Evolutionary conservation across 768 basidiomycete genomes (phyloP).

Genomic region (Sarcomyxa edulis): DNA sequence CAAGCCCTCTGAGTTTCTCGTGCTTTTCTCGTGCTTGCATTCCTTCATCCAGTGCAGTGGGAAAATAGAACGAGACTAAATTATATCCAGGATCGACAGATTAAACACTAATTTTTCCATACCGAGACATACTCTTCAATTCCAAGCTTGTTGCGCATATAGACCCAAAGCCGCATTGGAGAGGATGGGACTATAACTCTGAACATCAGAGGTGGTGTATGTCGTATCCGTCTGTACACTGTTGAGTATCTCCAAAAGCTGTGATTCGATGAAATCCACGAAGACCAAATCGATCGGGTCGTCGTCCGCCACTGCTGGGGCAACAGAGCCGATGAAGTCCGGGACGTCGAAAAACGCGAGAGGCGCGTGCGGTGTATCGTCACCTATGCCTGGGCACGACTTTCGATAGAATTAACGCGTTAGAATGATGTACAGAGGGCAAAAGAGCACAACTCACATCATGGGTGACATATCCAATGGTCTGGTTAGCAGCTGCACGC

Average conservation of each 20-base stretch:
- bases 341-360: slow-evolving; percentile 51
- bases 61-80: no score
- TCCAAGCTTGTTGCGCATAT: slow-evolving; percentile 48
- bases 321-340: slow-evolving; percentile 51
- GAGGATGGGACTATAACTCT: slow-evolving; percentile 46
- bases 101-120: background rate
- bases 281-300: slow-evolving; percentile 71
- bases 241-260: slow-evolving; percentile 54
- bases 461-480: slow-evolving; percentile 70
- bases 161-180: slow-evolving; percentile 48
- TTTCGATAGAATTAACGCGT: slow-evolving; percentile 13
- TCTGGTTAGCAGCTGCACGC: slow-evolving; percentile 45
- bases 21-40: no score
- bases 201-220: slow-evolving; percentile 49
- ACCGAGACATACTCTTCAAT: slow-evolving; percentile 15
- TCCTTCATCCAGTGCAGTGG: no score
- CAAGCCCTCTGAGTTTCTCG: no score
- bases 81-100: no score
- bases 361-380: slow-evolving; percentile 64
- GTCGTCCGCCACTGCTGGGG: slow-evolving; percentile 43
- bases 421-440: background rate
- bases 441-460: slow-evolving; percentile 39
- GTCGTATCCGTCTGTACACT: slow-evolving; percentile 39
- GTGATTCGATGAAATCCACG: slow-evolving; percentile 57
- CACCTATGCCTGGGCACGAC: slow-evolving; percentile 72